phyloP scores from a whole-genome alignment of 2,329 filamentous ascomycete genomes.

The Didymosphaeria variabile region DNA sequence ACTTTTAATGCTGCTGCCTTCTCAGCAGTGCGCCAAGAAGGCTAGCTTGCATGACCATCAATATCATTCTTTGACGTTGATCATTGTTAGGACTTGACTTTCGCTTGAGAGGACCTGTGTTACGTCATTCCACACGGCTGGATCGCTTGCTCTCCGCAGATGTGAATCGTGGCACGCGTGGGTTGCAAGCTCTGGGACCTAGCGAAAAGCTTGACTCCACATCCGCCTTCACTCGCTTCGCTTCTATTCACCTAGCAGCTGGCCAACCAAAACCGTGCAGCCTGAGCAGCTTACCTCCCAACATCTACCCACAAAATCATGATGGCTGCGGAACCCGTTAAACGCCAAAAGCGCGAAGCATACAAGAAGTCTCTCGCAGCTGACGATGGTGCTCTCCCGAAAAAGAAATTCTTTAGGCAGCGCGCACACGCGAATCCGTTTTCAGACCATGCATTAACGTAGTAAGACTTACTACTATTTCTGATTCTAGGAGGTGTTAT shows the following conservation, averaged over 20 bases:
- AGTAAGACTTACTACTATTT: slow-evolving; percentile 64
- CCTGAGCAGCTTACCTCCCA: slow-evolving; percentile 4
- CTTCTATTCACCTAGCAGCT: slow-evolving; percentile 5
- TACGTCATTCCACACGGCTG: slow-evolving; percentile 2
- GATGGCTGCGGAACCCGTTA: slow-evolving; percentile 49
- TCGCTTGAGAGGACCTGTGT: neutral
- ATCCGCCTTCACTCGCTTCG: slow-evolving; percentile 22
- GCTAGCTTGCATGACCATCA: slow-evolving; percentile 10
- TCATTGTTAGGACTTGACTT: neutral
- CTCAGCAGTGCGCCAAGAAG: slow-evolving; percentile 41
- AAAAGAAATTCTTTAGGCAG: slow-evolving; percentile 96
- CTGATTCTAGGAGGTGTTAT: neutral
- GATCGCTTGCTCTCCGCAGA: neutral
- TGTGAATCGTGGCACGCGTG: slow-evolving; percentile 26
- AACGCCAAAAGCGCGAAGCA: slow-evolving; percentile 58
- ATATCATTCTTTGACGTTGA: neutral
- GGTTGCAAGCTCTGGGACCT: slow-evolving; percentile 29
- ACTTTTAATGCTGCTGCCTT: slow-evolving; percentile 25
- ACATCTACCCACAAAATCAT: slow-evolving; percentile 11
- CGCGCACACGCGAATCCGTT: slow-evolving; percentile 98
- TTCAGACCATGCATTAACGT: slow-evolving; percentile 88
- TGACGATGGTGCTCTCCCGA: slow-evolving; percentile 71
- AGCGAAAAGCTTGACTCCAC: slow-evolving; percentile 45
- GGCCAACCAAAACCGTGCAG: slow-evolving; percentile 13
- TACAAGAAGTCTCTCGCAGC: slow-evolving; percentile 50